A percentile compares a stretch with the other conserved stretches of the same genome.
phyloP scores from a whole-genome alignment of 2,329 filamentous ascomycete genomes.

The Triangularia setosa region DNA sequence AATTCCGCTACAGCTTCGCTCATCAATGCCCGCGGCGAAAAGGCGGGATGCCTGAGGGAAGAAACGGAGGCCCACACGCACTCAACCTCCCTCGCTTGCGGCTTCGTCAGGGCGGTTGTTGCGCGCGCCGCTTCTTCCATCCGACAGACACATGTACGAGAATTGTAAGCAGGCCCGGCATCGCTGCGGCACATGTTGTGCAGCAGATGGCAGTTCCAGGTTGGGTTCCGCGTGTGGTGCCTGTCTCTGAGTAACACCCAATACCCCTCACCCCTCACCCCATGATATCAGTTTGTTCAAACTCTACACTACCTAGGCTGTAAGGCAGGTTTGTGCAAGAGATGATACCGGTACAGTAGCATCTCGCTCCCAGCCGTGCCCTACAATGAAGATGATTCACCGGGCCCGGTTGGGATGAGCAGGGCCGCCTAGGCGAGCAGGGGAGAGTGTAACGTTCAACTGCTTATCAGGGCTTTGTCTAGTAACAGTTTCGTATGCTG shows the following conservation, averaged over 20 bases:
- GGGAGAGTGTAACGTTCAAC: neutral
- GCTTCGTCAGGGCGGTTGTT: conserved; percentile 1
- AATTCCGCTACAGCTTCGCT: neutral
- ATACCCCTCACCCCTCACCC: neutral
- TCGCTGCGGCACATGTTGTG: conserved; percentile 2
- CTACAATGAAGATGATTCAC: conserved; percentile 21
- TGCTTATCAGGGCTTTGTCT: neutral
- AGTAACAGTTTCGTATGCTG: neutral
- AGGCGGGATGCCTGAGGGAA: neutral
- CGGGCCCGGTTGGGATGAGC: conserved; percentile 12
- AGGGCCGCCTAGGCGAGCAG: conserved; percentile 8
- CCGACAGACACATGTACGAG: neutral
- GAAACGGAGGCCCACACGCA: neutral
- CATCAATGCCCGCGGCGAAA: neutral
- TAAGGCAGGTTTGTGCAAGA: neutral
- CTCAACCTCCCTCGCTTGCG: conserved; percentile 5
- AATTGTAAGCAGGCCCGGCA: conserved; percentile 2
- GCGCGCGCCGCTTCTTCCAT: neutral
- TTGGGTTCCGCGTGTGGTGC: neutral
- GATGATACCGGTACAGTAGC: neutral
- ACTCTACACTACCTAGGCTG: neutral
- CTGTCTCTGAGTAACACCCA: conserved; percentile 5
- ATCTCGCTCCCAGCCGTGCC: conserved; percentile 11
- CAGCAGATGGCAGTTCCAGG: neutral
- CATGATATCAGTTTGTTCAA: neutral